Evolutionary conservation across 2,329 filamentous ascomycete genomes (phyloP), one percentile per base, ranked within the genome.

Genomic region (Phaeophleospora eucalypticola): DNA sequence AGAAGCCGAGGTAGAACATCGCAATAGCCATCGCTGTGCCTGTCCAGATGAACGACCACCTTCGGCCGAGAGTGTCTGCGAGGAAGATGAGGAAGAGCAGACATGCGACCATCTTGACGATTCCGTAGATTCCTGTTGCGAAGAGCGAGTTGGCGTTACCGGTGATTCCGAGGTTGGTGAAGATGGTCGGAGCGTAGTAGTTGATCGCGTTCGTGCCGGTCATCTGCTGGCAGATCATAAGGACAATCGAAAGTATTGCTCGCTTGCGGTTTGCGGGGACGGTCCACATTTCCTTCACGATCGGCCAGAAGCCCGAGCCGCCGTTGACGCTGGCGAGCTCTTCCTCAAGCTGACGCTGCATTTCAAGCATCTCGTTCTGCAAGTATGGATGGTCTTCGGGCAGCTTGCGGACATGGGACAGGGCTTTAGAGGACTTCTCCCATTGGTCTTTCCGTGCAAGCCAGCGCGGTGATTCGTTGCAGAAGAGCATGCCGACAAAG

Each of bases 1-100:
- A 87, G 44, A 85, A 73, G n/a, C 82, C 84, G 48, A 87, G 80
- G 59, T 86, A 81, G 64, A 81, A 79, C 79, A 87, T 83, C 51
- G 78, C 74, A 10, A 75, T 52, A 8, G 74, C 81, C 68, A 77
- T 75, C 74, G 49, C 2, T 73, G 60, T 16, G 57, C 61, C 82
- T 72, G 42, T 58, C 57, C 55, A 59, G 37, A 59, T 18, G 4
- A 78, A 66, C 2, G 73, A 66, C 27, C 70, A 67, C 66, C 88
- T 88, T 46, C 84, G 77, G 16, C 84, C 84, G 1, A 45, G 36
- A 12, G 43, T 40, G 18, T 40, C 36, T 4, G 43, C 43, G 9
- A 39, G 24, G 41, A 58, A 51, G 48, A 57, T 55, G 45, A 56
- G 53, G 35, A 55, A 46, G 9, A 57, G 48, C 9, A 46, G 36